Evolutionary conservation across 140 eudicot genomes (phyloP), one percentile per base, ranked within the genome.

Genomic region (Ambrosia hybrid): DNA sequence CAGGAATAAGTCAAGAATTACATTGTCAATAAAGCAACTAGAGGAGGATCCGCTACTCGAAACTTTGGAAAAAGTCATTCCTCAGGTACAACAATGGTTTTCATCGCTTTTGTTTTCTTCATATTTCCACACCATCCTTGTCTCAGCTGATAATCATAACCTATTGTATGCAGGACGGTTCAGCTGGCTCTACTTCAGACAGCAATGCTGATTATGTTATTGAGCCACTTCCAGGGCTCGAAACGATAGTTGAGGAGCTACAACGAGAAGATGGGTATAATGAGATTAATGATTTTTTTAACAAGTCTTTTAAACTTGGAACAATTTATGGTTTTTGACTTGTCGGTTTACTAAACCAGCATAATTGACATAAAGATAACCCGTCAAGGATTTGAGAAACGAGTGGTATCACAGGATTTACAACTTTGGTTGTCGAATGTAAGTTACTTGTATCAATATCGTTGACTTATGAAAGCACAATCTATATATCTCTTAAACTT

Each of bases 41-140:
- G 96, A 90, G 81, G 97, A 94, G 88, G 99, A 94, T 78, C 99
- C 99, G 5, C 81, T 94, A 5, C 57, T 90, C 9, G 99, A 94
- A 79, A 94, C 97, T 38, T 78, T 91, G 79, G 99, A 94, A 68
- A 86, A 91, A 83, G 99, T 94, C 15, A 90, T 94, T 57, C 96
- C 90, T 73, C 91, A 86, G 95, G 99, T 93, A 64, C 76, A 81
- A 11, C 17, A 3, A 57, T 36, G 61, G 15, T 80, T 45, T 26
- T 61, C 9, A 13, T 39, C 48, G 52, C 16, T 52, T 53, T 13
- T 11, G 5, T 53, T 61, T 17, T 60, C 14, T 37, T 41, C 51
- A 43, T 55, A 41, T 57, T 60, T 59, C 11, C 65, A 67, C 26
- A 56, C 11, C 1, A 62, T 21, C 33, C 14, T 51, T 51, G 58